Base-by-base conservation (phyloP, 257 asterid species). In the Gynochthodes officinalis region DNA sequence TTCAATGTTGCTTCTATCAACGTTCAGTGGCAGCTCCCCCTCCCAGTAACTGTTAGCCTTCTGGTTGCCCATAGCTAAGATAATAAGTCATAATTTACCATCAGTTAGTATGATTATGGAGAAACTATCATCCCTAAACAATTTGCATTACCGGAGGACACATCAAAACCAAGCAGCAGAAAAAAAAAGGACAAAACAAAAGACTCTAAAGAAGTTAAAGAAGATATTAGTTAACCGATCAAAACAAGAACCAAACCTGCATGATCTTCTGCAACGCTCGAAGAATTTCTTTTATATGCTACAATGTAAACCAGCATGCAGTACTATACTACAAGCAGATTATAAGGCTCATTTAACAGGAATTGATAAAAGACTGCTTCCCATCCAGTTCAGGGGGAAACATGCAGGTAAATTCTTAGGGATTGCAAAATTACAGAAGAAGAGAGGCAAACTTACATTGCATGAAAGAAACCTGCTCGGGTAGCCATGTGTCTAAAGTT, bases 401-500 rank as follows among this genome's bases (percentile, higher is more conserved):
- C 44, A 21, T 23, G 23, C 21, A 46, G 14, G 7, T 0, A 52
- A 46, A 60, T 5, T 23, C 27, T 25, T 15, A 57, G 57, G 57
- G 25, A 14, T 60, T 61, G 40, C 28, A 44, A 21, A 48, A 16
- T 60, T n/a, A 72, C 27, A 46, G 14, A 32, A 42, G 25, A 35
- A 40, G 78, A 43, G 72, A 43, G 57, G 72, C 63, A 59, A 59
- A 78, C 87, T 80, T 79, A 91, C 99, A 82, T 83, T 91, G 89
- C 98, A 94, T 86, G 75, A 86, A 88, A n/a, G 82, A 75, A 64
- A 94, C 84, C 77, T 91, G 98, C 83, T 94, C 97, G 2, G 99
- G 98, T 48, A 94, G 90, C 99, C 99, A 94, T 43, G 95, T 91
- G 66, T 94, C 99, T 77, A 94, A 78, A n/a, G 89, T 94, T 13